Evolutionary conservation across 1,284 basidiomycete species (phyloP).

Genomic region (Pyrrhoderma noxium): DNA sequence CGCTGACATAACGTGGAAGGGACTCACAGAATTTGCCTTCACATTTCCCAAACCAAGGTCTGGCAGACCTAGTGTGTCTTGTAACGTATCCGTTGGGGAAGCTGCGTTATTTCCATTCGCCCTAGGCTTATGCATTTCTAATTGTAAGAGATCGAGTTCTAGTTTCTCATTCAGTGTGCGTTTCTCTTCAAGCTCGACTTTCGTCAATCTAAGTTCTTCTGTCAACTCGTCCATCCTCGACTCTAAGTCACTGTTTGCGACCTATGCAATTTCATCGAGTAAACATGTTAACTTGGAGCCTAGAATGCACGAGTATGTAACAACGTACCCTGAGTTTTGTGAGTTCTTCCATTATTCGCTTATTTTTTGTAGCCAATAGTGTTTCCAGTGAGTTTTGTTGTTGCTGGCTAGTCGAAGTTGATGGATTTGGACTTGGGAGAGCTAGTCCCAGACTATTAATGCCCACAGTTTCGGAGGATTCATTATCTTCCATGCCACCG

Average conservation of each 20-base stretch:
- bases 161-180: conserved; percentile 79
- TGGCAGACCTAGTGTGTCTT: conserved; percentile 48
- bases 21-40: conserved; percentile 28
- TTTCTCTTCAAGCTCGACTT: conserved; percentile 70
- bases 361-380: conserved; percentile 90
- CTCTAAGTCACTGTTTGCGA: conserved; percentile 76
- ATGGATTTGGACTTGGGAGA: conserved; percentile 82
- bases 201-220: conserved; percentile 51
- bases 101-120: conserved; percentile 24
- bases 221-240: conserved; percentile 53
- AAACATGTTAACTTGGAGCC: conserved; percentile 1
- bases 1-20: background rate
- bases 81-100: conserved; percentile 23
- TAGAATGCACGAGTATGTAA: background rate
- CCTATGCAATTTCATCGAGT: conserved; percentile 37
- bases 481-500: conserved; percentile 71
- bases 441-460: conserved; percentile 43
- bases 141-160: conserved; percentile 82
- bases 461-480: conserved; percentile 36
- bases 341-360: conserved; percentile 87
- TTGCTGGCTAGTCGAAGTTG: conserved; percentile 56
- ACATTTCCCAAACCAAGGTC: conserved; percentile 67
- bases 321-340: conserved; percentile 76
- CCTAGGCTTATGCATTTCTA: conserved; percentile 52
- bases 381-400: conserved; percentile 82